Evolutionary conservation across 1,284 basidiomycete genomes (phyloP).

Genomic region (Cronartium ribicola): DNA sequence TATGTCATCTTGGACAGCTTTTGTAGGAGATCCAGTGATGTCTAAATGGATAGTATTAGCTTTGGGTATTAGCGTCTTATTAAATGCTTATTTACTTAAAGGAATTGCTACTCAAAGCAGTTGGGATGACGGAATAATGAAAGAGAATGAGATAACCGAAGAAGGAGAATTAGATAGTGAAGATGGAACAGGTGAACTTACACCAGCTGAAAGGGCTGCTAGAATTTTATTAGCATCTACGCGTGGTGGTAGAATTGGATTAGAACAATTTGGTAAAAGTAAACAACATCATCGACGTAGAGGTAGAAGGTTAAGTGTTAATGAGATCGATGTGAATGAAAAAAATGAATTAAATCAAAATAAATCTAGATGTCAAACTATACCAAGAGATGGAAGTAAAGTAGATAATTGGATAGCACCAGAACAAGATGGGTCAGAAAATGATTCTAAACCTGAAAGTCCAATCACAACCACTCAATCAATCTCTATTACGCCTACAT

Average conservation of each 20-base stretch:
- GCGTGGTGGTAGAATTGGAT: constrained; percentile 14
- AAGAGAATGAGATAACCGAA: constrained; percentile 4
- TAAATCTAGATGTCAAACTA: constrained; percentile 4
- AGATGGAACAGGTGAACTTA: not conserved
- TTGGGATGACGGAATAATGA: constrained; percentile 34
- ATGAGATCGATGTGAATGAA: not conserved
- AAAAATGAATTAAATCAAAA: not conserved
- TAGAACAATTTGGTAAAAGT: not conserved
- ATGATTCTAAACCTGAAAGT: not conserved
- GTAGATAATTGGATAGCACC: not conserved
- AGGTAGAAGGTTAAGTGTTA: not conserved
- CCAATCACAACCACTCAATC: not conserved
- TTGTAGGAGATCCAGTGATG: constrained; percentile 90
- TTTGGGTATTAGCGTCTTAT: constrained; percentile 76
- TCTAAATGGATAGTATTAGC: constrained; percentile 93
- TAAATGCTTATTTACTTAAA: constrained; percentile 92
- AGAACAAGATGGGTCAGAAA: constrained; percentile 4
- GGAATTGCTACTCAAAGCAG: constrained; percentile 56
- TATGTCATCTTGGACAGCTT: constrained; percentile 87
- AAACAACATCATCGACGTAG: constrained; percentile 39
- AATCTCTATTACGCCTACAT: constrained; percentile 24
- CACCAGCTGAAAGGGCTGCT: constrained; percentile 53
- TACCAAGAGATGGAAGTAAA: not conserved
- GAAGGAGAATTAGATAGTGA: constrained; percentile 3
- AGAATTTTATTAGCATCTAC: constrained; percentile 49